Conservation (phyloP, 352 stramenopile genomes). For the Phytopythium helicoides region DNA sequence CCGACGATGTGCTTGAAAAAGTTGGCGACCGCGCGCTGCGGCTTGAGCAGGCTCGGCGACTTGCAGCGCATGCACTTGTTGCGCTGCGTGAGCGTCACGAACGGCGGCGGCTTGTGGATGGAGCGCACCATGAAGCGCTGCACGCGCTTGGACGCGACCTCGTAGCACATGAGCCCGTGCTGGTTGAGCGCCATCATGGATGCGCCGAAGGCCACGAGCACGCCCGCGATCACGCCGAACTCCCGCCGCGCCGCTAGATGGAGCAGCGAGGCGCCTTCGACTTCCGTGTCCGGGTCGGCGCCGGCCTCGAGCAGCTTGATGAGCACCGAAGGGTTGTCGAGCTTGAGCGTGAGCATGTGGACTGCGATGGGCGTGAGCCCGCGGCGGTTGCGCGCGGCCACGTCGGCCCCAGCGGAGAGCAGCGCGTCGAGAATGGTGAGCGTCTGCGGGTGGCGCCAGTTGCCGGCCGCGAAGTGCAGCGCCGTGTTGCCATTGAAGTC, state of each 20-base stretch:
- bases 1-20: conserved; percentile 57
- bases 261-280: conserved; percentile 58
- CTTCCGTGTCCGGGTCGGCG: conserved; percentile 55
- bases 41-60: conserved; percentile 33
- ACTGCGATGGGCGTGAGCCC: conserved; percentile 65
- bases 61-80: conserved; percentile 79
- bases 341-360: conserved; percentile 77
- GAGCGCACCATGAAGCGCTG: conserved; percentile 70
- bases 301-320: conserved; percentile 65
- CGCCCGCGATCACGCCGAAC: conserved; percentile 49
- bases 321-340: conserved; percentile 65
- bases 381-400: conserved; percentile 55
- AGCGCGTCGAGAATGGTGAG: conserved; percentile 45
- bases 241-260: conserved; percentile 52
- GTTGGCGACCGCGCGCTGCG: conserved; percentile 50
- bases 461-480: conserved; percentile 72
- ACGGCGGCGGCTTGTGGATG: conserved; percentile 47
- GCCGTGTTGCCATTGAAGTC: conserved; percentile 83
- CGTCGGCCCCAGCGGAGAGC: conserved; percentile 49
- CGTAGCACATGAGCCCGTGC: conserved; percentile 75
- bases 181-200: conserved; percentile 61
- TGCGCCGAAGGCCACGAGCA: conserved; percentile 61
- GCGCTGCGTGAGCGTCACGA: conserved; percentile 44
- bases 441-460: conserved; percentile 49
- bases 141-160: conserved; percentile 60